Conservation (phyloP, 306 rosid genomes). For the Arachis hypogaea region DNA sequence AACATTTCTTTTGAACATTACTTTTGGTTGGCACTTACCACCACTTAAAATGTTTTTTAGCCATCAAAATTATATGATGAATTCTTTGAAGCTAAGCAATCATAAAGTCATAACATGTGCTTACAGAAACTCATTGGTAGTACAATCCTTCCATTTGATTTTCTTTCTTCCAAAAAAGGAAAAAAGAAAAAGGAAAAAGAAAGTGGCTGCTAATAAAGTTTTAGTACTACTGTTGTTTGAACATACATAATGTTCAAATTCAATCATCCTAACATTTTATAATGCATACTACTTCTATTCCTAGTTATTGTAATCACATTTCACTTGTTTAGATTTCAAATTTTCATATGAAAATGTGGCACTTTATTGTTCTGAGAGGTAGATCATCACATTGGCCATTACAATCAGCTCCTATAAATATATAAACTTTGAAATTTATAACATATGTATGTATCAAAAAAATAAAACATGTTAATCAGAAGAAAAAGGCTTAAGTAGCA, state of each 20-base stretch:
- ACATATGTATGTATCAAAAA: slow-evolving; percentile 27
- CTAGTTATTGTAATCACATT: background rate
- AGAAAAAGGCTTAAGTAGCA: slow-evolving; percentile 39
- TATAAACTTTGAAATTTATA: slow-evolving; percentile 2
- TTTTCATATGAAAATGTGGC: background rate
- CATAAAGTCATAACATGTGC: background rate
- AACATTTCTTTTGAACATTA: slow-evolving; percentile 5
- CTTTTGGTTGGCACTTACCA: background rate
- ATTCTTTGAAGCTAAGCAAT: slow-evolving; percentile 24
- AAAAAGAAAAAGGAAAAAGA: too few species aligned
- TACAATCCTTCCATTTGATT: background rate
- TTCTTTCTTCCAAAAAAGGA: background rate
- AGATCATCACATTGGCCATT: slow-evolving; percentile 19
- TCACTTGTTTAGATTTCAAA: background rate
- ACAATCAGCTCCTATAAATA: slow-evolving; percentile 22
- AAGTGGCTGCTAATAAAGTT: background rate
- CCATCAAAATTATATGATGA: background rate
- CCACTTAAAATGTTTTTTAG: background rate
- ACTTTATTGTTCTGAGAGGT: slow-evolving; percentile 1
- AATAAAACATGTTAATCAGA: slow-evolving; percentile 44
- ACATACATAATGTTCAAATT: background rate
- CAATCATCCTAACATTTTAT: background rate
- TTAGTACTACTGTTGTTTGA: background rate
- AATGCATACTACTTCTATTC: background rate
- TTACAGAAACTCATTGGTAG: background rate